Conservation (phyloP, 495 filamentous ascomycete genomes). For the Aspergillus taichungensis region DNA sequence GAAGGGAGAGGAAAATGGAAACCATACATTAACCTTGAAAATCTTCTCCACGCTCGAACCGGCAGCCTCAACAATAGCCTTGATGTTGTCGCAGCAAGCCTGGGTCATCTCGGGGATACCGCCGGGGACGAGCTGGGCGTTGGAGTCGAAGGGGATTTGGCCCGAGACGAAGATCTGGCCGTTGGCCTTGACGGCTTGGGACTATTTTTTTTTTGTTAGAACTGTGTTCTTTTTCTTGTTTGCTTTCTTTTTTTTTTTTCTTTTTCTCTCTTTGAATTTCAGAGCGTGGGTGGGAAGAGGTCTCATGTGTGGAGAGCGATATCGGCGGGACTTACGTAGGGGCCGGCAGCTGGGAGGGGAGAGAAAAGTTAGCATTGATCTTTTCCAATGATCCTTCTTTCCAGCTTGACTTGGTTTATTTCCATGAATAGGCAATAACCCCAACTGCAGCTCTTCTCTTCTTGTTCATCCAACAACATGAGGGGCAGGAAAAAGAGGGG, state of each 20-base stretch:
- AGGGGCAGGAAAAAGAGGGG: not conserved
- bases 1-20: slow-evolving; percentile 32
- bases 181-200: slow-evolving; percentile 81
- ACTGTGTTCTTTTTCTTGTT: slow-evolving; percentile 1
- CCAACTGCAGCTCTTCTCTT: too few species aligned
- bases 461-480: not conserved
- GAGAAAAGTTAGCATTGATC: slow-evolving; percentile 25
- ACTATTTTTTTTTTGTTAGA: slow-evolving; percentile 37
- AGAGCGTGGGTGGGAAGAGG: not conserved
- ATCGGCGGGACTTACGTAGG: slow-evolving; percentile 41
- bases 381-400: not conserved
- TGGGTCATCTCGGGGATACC: slow-evolving; percentile 69
- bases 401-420: not conserved
- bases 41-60: slow-evolving; percentile 65
- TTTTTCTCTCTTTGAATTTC: not conserved
- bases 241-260: slow-evolving; percentile 2
- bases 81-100: slow-evolving; percentile 67
- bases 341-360: slow-evolving; percentile 39
- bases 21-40: slow-evolving; percentile 59
- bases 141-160: slow-evolving; percentile 74
- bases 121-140: slow-evolving; percentile 66
- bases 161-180: slow-evolving; percentile 85
- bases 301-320: slow-evolving; percentile 2
- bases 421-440: not conserved
- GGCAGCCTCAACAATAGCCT: slow-evolving; percentile 68